phyloP scores from a whole-genome alignment of 2,329 filamentous ascomycete genomes.

The Pseudopithomyces chartarum region DNA sequence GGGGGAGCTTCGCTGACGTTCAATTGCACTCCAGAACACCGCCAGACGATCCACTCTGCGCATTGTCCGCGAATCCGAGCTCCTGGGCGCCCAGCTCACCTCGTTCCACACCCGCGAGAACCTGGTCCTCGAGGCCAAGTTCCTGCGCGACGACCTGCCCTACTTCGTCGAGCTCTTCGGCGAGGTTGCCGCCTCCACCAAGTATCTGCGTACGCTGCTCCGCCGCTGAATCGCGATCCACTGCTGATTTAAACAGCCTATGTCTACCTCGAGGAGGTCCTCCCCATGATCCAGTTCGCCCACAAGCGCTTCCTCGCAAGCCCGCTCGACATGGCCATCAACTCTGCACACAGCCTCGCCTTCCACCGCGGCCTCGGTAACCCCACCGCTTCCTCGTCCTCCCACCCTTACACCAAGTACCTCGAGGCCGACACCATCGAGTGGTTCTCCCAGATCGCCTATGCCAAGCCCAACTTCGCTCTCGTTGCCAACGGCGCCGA shows the following conservation, averaged over 20 bases:
- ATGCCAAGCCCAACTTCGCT: conserved; percentile 88
- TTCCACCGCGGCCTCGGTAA: conserved; percentile 93
- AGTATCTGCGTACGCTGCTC: conserved; percentile 68
- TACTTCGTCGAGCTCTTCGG: conserved; percentile 96
- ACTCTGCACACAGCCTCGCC: conserved; percentile 82
- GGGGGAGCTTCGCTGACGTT: conserved; percentile 30
- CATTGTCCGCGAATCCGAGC: conserved; percentile 92
- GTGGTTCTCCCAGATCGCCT: conserved; percentile 77
- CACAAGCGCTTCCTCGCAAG: conserved; percentile 72
- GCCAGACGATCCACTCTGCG: conserved; percentile 85
- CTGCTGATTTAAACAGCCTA: conserved; percentile 63
- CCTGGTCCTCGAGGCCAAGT: conserved; percentile 89
- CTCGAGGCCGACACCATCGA: conserved; percentile 75
- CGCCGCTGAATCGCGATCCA: conserved; percentile 8
- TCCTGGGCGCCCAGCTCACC: conserved; percentile 87
- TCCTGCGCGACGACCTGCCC: conserved; percentile 92
- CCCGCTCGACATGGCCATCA: conserved; percentile 74
- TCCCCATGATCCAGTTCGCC: conserved; percentile 74
- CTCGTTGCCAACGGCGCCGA: conserved; percentile 88
- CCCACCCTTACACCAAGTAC: conserved; percentile 77
- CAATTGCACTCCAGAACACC: conserved; percentile 69
- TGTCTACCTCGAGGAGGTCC: conserved; percentile 88
- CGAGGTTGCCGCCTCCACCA: conserved; percentile 87
- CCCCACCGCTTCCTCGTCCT: conserved; percentile 73
- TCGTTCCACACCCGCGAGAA: conserved; percentile 93